Conservation (phyloP, 1,284 basidiomycete species). For the Coriolopsis trogii region DNA sequence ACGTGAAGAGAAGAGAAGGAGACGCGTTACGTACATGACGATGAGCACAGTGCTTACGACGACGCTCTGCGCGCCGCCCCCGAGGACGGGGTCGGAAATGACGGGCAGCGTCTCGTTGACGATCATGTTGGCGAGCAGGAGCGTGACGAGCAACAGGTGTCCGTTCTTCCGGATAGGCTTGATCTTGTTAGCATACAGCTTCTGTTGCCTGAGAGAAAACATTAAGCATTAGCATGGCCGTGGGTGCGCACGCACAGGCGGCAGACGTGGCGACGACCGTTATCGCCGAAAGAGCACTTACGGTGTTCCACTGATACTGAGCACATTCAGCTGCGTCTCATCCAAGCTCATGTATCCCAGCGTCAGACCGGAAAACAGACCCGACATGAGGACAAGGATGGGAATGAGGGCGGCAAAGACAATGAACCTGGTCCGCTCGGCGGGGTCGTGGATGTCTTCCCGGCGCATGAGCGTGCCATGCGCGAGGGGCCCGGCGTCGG, state of each 20-base stretch:
- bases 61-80: slow-evolving; percentile 82
- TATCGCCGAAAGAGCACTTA: slow-evolving; percentile 48
- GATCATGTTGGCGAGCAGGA: slow-evolving; percentile 87
- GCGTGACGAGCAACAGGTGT: slow-evolving; percentile 81
- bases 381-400: slow-evolving; percentile 61
- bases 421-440: slow-evolving; percentile 41
- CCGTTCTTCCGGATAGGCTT: slow-evolving; percentile 87
- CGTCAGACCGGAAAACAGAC: slow-evolving; percentile 76
- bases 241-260: too few species aligned
- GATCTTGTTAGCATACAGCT: slow-evolving; percentile 82
- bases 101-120: slow-evolving; percentile 92
- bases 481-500: slow-evolving; percentile 15
- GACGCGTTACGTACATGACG: slow-evolving; percentile 67
- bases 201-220: slow-evolving; percentile 59
- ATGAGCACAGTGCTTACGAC: slow-evolving; percentile 85
- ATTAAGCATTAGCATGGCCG: not conserved
- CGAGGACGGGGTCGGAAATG: slow-evolving; percentile 86
- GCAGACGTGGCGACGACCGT: too few species aligned
- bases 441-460: slow-evolving; percentile 35
- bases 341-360: slow-evolving; percentile 94
- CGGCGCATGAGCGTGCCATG: slow-evolving; percentile 31
- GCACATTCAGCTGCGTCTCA: slow-evolving; percentile 88
- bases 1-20: not conserved
- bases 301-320: slow-evolving; percentile 83
- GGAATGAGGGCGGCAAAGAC: slow-evolving; percentile 59